Evolutionary conservation across 768 basidiomycete species (phyloP).

Genomic region (Collybiopsis confluens): DNA sequence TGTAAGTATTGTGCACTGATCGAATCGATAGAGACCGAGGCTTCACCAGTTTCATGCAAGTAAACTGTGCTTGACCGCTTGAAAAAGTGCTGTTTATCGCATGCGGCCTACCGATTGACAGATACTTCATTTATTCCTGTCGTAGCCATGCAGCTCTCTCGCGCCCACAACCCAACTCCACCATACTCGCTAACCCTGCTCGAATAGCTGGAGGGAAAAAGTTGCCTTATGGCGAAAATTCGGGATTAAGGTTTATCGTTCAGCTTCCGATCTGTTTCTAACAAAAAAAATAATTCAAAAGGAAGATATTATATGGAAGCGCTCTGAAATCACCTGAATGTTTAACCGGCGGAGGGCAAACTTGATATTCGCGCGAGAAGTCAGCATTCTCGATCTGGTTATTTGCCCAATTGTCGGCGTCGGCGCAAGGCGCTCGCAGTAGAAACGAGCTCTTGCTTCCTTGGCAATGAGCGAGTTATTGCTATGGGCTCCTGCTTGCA

Average conservation of each 20-base stretch:
- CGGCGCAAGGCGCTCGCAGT: no score
- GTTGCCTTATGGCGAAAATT: neutral
- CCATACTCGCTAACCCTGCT: neutral
- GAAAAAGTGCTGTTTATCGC: neutral
- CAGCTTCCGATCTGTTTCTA: no score
- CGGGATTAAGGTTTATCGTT: neutral
- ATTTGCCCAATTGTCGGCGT: no score
- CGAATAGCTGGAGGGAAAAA: neutral
- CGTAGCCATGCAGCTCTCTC: neutral
- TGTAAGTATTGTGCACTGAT: neutral
- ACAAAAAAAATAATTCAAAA: no score
- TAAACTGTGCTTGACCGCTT: neutral
- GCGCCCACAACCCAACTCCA: neutral
- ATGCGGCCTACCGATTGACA: neutral
- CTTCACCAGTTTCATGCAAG: neutral
- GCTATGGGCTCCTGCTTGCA: neutral
- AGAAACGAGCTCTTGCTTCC: no score
- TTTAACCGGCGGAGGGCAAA: no score
- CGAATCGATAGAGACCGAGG: conserved; percentile 2
- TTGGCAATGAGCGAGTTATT: neutral
- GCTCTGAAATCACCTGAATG: no score
- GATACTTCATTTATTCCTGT: neutral
- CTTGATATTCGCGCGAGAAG: no score
- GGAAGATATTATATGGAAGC: no score
- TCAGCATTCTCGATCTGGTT: no score